Evolutionary conservation across 2,329 filamentous ascomycete species (phyloP), one percentile per base, ranked within the genome.

Genomic region (Fulvia fulva): DNA sequence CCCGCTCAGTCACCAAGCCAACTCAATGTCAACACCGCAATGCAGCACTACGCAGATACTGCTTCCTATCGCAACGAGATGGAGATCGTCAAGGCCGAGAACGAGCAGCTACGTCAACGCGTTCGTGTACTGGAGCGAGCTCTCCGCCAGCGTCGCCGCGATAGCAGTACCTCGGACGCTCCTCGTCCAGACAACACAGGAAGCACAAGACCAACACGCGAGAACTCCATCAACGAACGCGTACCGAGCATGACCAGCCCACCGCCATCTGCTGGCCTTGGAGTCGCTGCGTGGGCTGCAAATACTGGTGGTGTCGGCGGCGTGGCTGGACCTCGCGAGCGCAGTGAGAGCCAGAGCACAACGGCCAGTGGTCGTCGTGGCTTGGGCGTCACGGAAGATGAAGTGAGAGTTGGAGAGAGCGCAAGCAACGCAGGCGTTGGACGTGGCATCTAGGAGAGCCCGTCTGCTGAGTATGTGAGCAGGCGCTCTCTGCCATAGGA

Each of bases 31-130:
- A 53, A 65, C 28, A 46, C 61, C 21, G 65, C 67, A 9, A 67
- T 67, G 51, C 66, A 68, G 37, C 63, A 67, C 60, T 66, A 67
- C 52, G 70, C 75, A 34, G 78, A 80, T 61, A 73, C 76, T 1
- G 73, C 76, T 47, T 69, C 74, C 49, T 76, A 78, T 47, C 70
- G 73, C 43, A 72, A 73, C 8, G 78, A 80, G 67, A 68, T 80
- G 55, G 78, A 80, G 61, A 75, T 76, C 53, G 78, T 78, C 34
- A 80, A 80, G 70, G 70, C 70, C 46, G 78, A 81, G 69, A 81
- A 81, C 67, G 78, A 80, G 50, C 61, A 66, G 37, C 65, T 81
- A 58, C 76, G 77, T 61, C 74, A 76, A 63, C 72, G 77, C 55
- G 78, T 81, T n/a, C 70, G 76, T 53, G 74, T 78, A 53, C 63